Percentiles rank a stretch among this genome's conserved stretches.
Conservation (phyloP, 2,329 filamentous ascomycete genomes). For the Epichloe uncinata region DNA sequence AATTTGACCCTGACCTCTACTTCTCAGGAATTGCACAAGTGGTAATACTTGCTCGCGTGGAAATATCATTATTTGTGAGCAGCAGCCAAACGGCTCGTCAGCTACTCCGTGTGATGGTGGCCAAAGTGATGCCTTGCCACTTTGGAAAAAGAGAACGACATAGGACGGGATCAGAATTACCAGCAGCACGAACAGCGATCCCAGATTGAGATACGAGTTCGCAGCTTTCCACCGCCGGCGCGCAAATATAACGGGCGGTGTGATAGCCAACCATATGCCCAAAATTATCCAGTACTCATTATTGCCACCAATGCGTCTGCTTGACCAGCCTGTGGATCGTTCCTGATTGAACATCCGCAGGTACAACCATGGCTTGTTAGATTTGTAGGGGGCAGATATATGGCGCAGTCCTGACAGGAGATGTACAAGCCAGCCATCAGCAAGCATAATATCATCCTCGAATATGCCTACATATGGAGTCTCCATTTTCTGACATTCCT, state of each 20-base stretch:
- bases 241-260: neutral
- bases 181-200: neutral
- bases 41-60: neutral
- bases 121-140: neutral
- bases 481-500: too few relatives aligned
- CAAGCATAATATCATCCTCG: neutral
- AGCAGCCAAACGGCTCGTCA: slow-evolving; percentile 1
- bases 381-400: neutral
- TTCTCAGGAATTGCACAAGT: neutral
- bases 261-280: neutral
- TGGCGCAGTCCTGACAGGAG: neutral
- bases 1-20: neutral
- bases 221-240: neutral
- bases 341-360: neutral
- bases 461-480: neutral
- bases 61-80: neutral
- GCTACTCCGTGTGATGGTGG: neutral
- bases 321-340: neutral
- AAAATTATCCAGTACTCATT: neutral
- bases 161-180: neutral
- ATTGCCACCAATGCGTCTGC: neutral
- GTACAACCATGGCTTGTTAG: neutral
- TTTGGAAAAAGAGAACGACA: neutral
- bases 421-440: neutral
- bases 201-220: neutral